Evolutionary conservation across 2,329 filamentous ascomycete species (phyloP).

Genomic region (Cryphonectria radicalis): DNA sequence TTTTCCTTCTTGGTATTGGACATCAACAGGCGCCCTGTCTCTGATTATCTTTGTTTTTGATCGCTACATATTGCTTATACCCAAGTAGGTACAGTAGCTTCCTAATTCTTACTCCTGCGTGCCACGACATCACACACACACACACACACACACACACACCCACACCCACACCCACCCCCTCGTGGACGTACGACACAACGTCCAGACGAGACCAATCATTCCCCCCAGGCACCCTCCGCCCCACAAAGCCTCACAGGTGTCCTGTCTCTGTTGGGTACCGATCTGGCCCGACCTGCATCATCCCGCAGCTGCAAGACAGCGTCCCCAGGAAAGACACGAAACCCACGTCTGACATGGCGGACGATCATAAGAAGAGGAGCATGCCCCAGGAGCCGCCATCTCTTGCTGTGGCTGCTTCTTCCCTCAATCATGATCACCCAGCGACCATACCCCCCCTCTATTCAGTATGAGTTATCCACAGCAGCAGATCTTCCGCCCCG

Average conservation of each 20-base stretch:
- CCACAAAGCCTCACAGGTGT: conserved; percentile 24
- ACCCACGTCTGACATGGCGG: conserved; percentile 33
- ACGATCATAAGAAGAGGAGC: conserved; percentile 39
- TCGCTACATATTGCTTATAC: conserved; percentile 23
- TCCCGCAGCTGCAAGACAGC: conserved; percentile 32
- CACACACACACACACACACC: too few relatives aligned
- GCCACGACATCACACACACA: conserved; percentile 29
- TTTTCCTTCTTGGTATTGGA: neutral
- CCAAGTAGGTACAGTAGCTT: conserved; percentile 22
- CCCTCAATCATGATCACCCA: conserved; percentile 35
- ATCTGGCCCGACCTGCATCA: conserved; percentile 29
- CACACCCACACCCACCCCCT: too few relatives aligned
- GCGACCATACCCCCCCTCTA: conserved; percentile 35
- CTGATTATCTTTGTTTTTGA: conserved; percentile 13
- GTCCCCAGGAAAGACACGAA: conserved; percentile 1
- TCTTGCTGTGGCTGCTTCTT: conserved; percentile 36
- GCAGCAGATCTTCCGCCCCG: conserved; percentile 44
- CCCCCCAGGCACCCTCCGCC: conserved; percentile 19
- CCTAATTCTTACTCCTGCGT: conserved; percentile 24
- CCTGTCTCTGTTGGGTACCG: conserved; percentile 24
- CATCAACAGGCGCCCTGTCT: conserved; percentile 18
- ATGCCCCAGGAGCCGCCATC: conserved; percentile 37
- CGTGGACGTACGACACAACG: conserved; percentile 26
- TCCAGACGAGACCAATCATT: conserved; percentile 25
- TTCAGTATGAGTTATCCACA: conserved; percentile 49